Evolutionary conservation across 768 basidiomycete species (phyloP).

Genomic region (Clitopilus hobsonii): DNA sequence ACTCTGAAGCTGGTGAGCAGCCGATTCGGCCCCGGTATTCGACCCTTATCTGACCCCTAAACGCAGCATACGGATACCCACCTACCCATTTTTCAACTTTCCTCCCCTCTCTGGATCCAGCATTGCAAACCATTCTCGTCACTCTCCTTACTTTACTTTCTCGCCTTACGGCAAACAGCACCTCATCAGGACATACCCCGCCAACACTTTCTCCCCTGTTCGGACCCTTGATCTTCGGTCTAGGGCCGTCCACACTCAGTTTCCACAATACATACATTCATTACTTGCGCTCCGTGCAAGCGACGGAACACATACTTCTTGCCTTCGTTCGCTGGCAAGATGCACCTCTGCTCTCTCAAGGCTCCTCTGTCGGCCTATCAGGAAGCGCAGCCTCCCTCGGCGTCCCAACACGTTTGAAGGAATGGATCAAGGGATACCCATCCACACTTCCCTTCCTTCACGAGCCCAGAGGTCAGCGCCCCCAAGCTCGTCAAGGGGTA

Average conservation of each 20-base stretch:
- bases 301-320: constrained; percentile 91
- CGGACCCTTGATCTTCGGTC: constrained; percentile 85
- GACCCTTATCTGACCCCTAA: constrained; percentile 5
- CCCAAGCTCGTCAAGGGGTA: constrained; percentile 70
- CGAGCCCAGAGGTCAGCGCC: constrained; percentile 38
- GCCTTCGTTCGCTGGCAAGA: constrained; percentile 85
- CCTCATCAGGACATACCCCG: constrained; percentile 85
- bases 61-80: constrained; percentile 60
- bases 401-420: constrained; percentile 81
- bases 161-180: constrained; percentile 78
- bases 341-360: constrained; percentile 33
- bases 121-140: constrained; percentile 55
- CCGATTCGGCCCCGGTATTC: constrained; percentile 4
- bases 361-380: constrained; percentile 25
- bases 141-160: constrained; percentile 78
- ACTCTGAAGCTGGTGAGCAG: constrained; percentile 72
- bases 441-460: constrained; percentile 61
- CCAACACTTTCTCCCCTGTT: constrained; percentile 87
- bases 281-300: constrained; percentile 80
- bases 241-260: constrained; percentile 46
- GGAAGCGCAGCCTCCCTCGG: constrained; percentile 56
- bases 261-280: constrained; percentile 47
- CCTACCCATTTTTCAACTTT: constrained; percentile 70
- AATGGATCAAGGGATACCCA: constrained; percentile 91
- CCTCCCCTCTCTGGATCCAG: constrained; percentile 46